Evolutionary conservation across 352 stramenopile genomes (phyloP), one percentile per base, ranked within the genome.

Genomic region (Globisporangium camurandrum): DNA sequence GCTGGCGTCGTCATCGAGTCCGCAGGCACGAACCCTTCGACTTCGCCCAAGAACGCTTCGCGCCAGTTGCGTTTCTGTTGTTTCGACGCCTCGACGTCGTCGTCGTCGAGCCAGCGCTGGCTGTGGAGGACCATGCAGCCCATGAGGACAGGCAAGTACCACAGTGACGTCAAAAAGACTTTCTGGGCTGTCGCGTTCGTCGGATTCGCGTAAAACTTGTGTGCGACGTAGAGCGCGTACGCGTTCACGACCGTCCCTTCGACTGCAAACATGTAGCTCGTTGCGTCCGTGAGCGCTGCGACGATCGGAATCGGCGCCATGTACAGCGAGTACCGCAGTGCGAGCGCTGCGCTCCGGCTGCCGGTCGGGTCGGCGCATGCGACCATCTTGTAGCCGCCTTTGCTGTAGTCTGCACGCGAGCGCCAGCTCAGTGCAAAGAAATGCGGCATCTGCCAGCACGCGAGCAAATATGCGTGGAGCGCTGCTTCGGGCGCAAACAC

Each of bases 371-470:
- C 93, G 57, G 87, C 91, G 52, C 79, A 93, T 8, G 91, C 80
- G 24, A 98, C 91, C 96, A 98, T 98, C 74, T 97, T 77, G 70
- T 98, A 98, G 16, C 90, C 90, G 17, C 93, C 93, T 30, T 83
- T 71, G 4, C 57, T 60, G 61, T 97, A 97, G 58, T 98, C 92
- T 31, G 91, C 88, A 26, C 95, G 81, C 53, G 97, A 92, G 56
- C 98, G 94, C 88, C 95, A 99, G 59, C 87, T 95, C 20, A 99
- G 70, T 14, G 97, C 95, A 67, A 99, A 99, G 69, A 99, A 99
- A 75, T 99, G 97, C 44, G 97, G 97, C 73, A 99, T 98, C 77
- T 99, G 97, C 97, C 97, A 99, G 34, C 97, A 77, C 59, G 97
- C 99, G 26, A 99, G 77, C 28, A 96, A 77, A 17, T 86, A 88